These are phyloP conservation scores for Microascus cirrosus DNA, from an alignment of 2,329 filamentous ascomycete genomes.

Conservation along the genomic window DNA sequence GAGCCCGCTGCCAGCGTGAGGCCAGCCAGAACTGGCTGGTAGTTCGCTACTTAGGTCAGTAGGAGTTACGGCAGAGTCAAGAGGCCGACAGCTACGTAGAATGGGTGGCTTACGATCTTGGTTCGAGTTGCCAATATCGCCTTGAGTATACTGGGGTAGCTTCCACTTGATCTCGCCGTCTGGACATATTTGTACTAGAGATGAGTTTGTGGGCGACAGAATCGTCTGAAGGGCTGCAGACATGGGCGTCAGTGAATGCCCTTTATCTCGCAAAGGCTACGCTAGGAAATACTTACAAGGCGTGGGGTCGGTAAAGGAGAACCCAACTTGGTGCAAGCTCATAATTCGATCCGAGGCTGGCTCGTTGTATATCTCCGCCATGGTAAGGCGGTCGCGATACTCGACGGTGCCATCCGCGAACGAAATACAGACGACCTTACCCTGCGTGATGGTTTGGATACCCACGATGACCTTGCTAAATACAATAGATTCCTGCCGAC, in stretches of 20 bases:
- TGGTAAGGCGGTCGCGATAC: slow-evolving; percentile 64
- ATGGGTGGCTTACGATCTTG: slow-evolving; percentile 29
- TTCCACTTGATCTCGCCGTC: slow-evolving; percentile 50
- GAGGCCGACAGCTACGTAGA: not conserved
- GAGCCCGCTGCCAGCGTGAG: slow-evolving; percentile 42
- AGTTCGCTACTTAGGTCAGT: slow-evolving; percentile 27
- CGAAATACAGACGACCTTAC: slow-evolving; percentile 59
- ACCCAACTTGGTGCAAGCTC: slow-evolving; percentile 67
- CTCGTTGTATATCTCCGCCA: slow-evolving; percentile 56
- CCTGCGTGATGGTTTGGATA: slow-evolving; percentile 57
- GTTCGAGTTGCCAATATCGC: slow-evolving; percentile 34
- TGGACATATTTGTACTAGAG: slow-evolving; percentile 45
- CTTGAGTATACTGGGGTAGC: slow-evolving; percentile 33
- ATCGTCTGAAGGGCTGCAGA: slow-evolving; percentile 43
- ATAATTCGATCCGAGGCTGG: slow-evolving; percentile 54
- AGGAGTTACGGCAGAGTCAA: not conserved
- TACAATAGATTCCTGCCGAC: slow-evolving; percentile 56
- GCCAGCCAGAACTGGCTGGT: slow-evolving; percentile 48
- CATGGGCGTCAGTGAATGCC: slow-evolving; percentile 3
- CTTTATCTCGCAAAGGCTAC: slow-evolving; percentile 7
- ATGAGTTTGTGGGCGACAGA: slow-evolving; percentile 49
- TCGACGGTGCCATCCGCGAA: slow-evolving; percentile 75
- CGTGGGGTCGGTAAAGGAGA: slow-evolving; percentile 51
- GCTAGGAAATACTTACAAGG: slow-evolving; percentile 41
- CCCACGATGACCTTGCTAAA: slow-evolving; percentile 62